Percentiles rank a stretch among this genome's conserved stretches.
Conservation (phyloP, 805 yeast species). For the Debaryomyces maramus region DNA sequence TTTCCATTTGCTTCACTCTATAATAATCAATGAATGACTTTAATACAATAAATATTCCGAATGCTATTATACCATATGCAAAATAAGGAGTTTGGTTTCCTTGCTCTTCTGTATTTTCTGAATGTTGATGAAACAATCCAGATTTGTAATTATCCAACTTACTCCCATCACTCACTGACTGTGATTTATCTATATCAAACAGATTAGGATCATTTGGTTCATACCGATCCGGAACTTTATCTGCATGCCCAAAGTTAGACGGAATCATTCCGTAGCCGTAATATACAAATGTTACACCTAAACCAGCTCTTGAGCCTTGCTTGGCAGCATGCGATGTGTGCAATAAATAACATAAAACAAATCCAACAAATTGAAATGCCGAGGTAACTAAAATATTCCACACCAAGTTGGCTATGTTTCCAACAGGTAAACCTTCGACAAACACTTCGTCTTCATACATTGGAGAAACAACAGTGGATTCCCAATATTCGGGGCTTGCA, state of each 20-base stretch:
- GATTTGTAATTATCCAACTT: slow-evolving; percentile 30
- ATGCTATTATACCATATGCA: slow-evolving; percentile 61
- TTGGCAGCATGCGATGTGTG: slow-evolving; percentile 98
- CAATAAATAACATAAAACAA: slow-evolving; percentile 80
- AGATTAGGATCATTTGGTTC: slow-evolving; percentile 36
- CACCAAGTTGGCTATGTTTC: slow-evolving; percentile 79
- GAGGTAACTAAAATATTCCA: slow-evolving; percentile 90
- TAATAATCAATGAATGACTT: slow-evolving; percentile 73
- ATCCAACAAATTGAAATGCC: slow-evolving; percentile 94
- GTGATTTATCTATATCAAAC: slow-evolving; percentile 29
- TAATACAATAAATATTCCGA: slow-evolving; percentile 65
- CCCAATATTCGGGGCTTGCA: slow-evolving; percentile 96
- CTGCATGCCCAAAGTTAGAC: slow-evolving; percentile 39
- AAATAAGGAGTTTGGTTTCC: slow-evolving; percentile 46
- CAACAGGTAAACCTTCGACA: slow-evolving; percentile 95
- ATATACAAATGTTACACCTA: slow-evolving; percentile 79
- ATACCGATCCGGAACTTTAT: slow-evolving; percentile 31
- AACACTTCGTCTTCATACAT: slow-evolving; percentile 85
- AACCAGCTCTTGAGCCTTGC: slow-evolving; percentile 90
- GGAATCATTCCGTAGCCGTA: slow-evolving; percentile 50
- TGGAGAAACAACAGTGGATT: slow-evolving; percentile 77
- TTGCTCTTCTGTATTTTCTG: slow-evolving; percentile 4
- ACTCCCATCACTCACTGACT: slow-evolving; percentile 26
- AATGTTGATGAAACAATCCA: slow-evolving; percentile 22
- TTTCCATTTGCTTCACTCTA: slow-evolving; percentile 76